A percentile compares a stretch with the other conserved stretches of the same genome.
Conservation (phyloP, 2,329 filamentous ascomycete species). For the Xylariaceae sp. region DNA sequence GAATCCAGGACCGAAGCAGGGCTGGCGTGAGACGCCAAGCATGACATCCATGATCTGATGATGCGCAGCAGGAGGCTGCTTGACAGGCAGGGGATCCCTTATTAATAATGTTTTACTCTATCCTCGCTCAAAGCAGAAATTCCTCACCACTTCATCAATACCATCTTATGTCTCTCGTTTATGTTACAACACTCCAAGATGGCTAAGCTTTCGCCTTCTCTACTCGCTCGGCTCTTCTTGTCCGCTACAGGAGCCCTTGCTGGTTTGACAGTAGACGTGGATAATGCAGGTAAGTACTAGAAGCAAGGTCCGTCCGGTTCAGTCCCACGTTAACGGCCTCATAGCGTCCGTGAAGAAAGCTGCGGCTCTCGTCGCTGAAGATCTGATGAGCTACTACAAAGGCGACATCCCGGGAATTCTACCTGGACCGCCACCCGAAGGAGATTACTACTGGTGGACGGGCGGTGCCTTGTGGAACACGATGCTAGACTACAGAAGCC, state of each 20-base stretch:
- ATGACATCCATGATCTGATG: too few species aligned
- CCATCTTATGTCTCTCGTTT: slow-evolving; percentile 24
- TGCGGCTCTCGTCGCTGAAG: slow-evolving; percentile 38
- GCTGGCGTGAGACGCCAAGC: too few species aligned
- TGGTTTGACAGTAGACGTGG: slow-evolving; percentile 34
- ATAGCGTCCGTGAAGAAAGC: slow-evolving; percentile 40
- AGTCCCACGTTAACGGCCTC: slow-evolving; percentile 8
- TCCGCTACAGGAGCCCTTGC: slow-evolving; percentile 32
- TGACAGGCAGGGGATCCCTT: too few species aligned
- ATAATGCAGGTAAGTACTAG: slow-evolving; percentile 33
- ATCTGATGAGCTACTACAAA: slow-evolving; percentile 41
- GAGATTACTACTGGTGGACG: slow-evolving; percentile 61
- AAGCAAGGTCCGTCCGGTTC: not conserved
- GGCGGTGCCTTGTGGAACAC: slow-evolving; percentile 56
- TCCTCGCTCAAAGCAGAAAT: not conserved
- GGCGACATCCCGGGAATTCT: slow-evolving; percentile 38
- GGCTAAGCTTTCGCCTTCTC: slow-evolving; percentile 24
- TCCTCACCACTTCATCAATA: not conserved
- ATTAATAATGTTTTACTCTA: too few species aligned
- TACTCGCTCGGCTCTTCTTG: slow-evolving; percentile 30
- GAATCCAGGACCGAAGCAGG: too few species aligned
- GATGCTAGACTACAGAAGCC: slow-evolving; percentile 60
- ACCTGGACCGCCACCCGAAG: slow-evolving; percentile 21
- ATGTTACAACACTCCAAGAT: slow-evolving; percentile 24
- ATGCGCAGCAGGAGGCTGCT: too few species aligned